These are phyloP conservation scores for Letharia lupina DNA, from an alignment of 495 filamentous ascomycete species.

Conservation along the genomic window DNA sequence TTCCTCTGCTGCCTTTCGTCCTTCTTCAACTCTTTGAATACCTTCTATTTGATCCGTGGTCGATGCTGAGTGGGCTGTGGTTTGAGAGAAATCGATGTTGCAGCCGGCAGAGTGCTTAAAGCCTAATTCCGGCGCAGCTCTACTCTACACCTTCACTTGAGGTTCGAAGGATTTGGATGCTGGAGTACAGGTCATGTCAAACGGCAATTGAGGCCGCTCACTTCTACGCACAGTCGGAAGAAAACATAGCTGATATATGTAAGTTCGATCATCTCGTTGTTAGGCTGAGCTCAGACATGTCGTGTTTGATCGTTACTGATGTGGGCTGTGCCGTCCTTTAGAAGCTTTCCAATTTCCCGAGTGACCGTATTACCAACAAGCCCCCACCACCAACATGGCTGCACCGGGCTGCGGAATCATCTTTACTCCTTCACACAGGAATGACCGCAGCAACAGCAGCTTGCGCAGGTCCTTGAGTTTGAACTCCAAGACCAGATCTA, in stretches of 20 bases:
- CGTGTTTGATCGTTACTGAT: constrained; percentile 9
- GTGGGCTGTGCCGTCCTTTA: constrained; percentile 23
- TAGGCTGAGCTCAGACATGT: background rate
- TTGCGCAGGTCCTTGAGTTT: constrained; percentile 20
- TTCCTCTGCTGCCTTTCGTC: constrained; percentile 2
- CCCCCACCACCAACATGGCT: constrained; percentile 21
- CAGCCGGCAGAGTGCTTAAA: constrained; percentile 6
- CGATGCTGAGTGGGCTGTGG: background rate
- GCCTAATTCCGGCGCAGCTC: constrained; percentile 12
- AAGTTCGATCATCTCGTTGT: constrained; percentile 1
- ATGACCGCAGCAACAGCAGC: constrained; percentile 23
- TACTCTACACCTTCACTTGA: background rate
- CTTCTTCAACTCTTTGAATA: background rate
- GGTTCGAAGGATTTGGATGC: background rate
- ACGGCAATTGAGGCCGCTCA: background rate
- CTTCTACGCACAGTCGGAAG: background rate
- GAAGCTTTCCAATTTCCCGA: constrained; percentile 20
- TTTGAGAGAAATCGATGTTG: constrained; percentile 2
- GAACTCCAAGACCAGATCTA: constrained; percentile 18
- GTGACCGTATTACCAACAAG: constrained; percentile 4
- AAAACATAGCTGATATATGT: background rate
- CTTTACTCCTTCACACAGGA: constrained; percentile 18
- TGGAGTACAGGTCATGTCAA: background rate
- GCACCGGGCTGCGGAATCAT: constrained; percentile 23
- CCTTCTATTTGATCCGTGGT: background rate